phyloP scores from a whole-genome alignment of 192 early-diverging fungal genomes.

The Helicostylum pulchrum region DNA sequence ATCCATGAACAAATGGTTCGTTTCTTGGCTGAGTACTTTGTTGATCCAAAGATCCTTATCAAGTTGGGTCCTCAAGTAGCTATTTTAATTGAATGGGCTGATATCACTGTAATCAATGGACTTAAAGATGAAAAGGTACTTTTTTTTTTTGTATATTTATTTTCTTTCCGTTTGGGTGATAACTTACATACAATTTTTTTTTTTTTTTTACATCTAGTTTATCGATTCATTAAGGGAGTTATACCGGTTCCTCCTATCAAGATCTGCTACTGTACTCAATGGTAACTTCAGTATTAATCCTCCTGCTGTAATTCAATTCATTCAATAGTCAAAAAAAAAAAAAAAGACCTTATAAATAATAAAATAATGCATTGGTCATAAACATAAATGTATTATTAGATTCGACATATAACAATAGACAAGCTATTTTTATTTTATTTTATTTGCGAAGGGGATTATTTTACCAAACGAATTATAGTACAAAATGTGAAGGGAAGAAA shows the following conservation, averaged over 20 bases:
- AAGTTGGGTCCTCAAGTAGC: conserved; percentile 24
- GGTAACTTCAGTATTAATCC: neutral
- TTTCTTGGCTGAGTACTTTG: conserved; percentile 35
- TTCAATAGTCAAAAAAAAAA: neutral
- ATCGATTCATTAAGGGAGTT: neutral
- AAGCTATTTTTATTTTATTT: too few species aligned
- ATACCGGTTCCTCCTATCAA: neutral
- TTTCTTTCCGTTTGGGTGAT: neutral
- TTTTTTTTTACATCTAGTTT: neutral
- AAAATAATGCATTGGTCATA: too few species aligned
- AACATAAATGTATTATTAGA: too few species aligned
- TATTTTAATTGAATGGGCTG: conserved; percentile 19
- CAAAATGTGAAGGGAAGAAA: too few species aligned
- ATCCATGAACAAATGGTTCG: conserved; percentile 37
- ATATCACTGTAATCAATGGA: conserved; percentile 5
- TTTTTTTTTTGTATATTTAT: neutral
- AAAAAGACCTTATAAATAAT: too few species aligned
- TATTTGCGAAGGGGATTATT: too few species aligned
- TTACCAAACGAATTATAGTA: too few species aligned
- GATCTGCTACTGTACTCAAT: neutral
- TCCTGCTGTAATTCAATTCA: neutral
- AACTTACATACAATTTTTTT: neutral
- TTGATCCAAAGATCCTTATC: conserved; percentile 20
- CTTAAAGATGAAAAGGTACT: conserved; percentile 19
- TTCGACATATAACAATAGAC: too few species aligned